These are phyloP conservation scores for Lactifluus rugatus DNA, from an alignment of 768 basidiomycete genomes.

Conservation along the genomic window DNA sequence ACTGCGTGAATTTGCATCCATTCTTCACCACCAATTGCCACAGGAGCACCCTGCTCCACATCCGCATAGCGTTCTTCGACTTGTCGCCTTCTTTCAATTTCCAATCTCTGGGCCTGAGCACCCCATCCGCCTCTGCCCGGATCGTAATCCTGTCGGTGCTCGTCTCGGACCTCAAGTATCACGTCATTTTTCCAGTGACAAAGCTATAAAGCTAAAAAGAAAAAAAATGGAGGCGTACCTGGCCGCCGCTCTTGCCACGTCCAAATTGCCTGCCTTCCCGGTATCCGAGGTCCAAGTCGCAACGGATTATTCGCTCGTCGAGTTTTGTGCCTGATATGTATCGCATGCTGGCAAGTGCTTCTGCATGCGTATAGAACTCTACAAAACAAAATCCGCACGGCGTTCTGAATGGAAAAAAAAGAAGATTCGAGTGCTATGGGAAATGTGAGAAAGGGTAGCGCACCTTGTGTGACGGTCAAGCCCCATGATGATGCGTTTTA, in stretches of 20 bases:
- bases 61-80: conserved; percentile 84
- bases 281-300: conserved; percentile 95
- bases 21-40: conserved; percentile 76
- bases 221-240: conserved; percentile 43
- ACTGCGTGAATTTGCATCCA: conserved; percentile 62
- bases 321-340: conserved; percentile 98
- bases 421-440: neutral
- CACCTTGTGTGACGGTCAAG: conserved; percentile 83
- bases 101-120: conserved; percentile 67
- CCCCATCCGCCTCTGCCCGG: conserved; percentile 94
- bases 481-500: conserved; percentile 93
- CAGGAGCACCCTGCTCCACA: conserved; percentile 66
- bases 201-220: neutral
- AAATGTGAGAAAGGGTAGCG: conserved; percentile 12
- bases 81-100: conserved; percentile 67
- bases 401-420: conserved; percentile 40
- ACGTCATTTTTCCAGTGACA: neutral
- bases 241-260: conserved; percentile 93
- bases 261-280: conserved; percentile 96
- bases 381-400: conserved; percentile 96
- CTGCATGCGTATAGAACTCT: conserved; percentile 89
- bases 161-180: conserved; percentile 60
- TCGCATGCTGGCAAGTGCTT: conserved; percentile 86
- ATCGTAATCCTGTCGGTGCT: conserved; percentile 95
- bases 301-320: conserved; percentile 96